Base-by-base conservation (phyloP, 1,284 basidiomycete genomes). In the Heterobasidion parviporum region DNA sequence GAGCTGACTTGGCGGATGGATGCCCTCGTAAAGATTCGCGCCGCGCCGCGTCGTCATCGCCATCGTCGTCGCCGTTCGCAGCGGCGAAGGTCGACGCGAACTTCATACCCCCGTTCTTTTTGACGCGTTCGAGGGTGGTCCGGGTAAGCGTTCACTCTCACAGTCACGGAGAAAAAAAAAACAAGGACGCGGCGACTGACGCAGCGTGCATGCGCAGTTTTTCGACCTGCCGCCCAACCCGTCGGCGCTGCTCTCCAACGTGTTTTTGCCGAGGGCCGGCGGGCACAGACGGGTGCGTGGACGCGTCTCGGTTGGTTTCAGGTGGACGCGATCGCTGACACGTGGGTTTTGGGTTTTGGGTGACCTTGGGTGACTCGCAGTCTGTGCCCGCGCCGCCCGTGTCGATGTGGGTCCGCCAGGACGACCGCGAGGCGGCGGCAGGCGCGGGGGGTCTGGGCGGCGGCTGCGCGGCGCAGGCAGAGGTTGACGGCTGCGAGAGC, bases 401-500 rank as follows among this genome's bases (percentile, higher is more conserved):
- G 16, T 15, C 15, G 15, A 50, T 50, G 18, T 18, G 48, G 48
- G 26, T 26, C 26, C 26, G 26, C 26, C 26, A 54, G 58, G 6
- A 26, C 26, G 26, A 26, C 26, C 26, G 26, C 26, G 26, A 26
- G 5, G 26, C 26, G 26, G 52, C 50, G 32, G 57, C 52, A 26
- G 18, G 46, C 43, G 14, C 48, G n/a, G 52, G 54, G 8, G 44
- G 20, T 9, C 10, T 16, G 20, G 50, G 46, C 9, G 44, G 20
- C 20, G 9, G 44, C 9, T 14, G 8, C 15, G 8, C 44, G 9
- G 12, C 32, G 20, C 33, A 41, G 10, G n/a, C 50, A 6, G 59
- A 26, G 26, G 26, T 26, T 5, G 26, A 4, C 26, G 26, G 26
- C 26, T 26, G 55, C 50, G 65, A 70, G 44, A 71, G 72, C 32